Base-by-base conservation (phyloP, 305 asterid species). In the Solanum hybrid region DNA sequence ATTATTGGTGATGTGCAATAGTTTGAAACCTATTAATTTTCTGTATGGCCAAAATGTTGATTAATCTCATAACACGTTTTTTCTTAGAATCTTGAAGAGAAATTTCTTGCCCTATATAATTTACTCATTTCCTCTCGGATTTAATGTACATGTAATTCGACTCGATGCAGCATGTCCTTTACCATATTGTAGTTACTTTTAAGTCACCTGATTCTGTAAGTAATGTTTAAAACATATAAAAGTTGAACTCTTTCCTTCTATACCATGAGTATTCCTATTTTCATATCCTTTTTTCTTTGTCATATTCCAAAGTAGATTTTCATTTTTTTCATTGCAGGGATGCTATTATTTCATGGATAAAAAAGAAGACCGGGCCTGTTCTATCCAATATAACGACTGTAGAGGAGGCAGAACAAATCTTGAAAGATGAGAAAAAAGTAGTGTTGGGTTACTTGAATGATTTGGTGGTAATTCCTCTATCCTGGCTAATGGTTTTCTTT, bases 321-420 rank as follows among this genome's bases (percentile, higher is more conserved):
- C 89, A 20, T 12, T 86, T 87, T 90, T 89, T 42, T 26, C 71
- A 18, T 88, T 93, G 93, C 90, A 96, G 98, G 88, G 98, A 95
- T 93, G 96, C 98, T 61, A 95, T 97, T 71, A 95, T 97, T 73
- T 90, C 96, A 90, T 97, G 99, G 98, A 91, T 97, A 94, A 96
- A 92, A 95, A 97, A 95, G 94, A 96, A 96, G 95, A 94, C 87
- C 8, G 98, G 98, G 26, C 98, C 98, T 12, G 94, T 89, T 89
- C 91, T 97, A 88, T 89, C 88, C 71, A 95, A 94, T 87, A 90
- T 97, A 89, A 95, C 97, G 39, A 92, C 95, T 24, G 92, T 92
- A 8, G 97, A 97, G 91, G 98, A 96, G 91, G 99, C 99, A 39
- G 97, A 96, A 81, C 94, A 88, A 7, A 57, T 96, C 90, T 93